Evolutionary conservation across 192 early-diverging fungal species (phyloP).

Genomic region (Coemansia sp.): DNA sequence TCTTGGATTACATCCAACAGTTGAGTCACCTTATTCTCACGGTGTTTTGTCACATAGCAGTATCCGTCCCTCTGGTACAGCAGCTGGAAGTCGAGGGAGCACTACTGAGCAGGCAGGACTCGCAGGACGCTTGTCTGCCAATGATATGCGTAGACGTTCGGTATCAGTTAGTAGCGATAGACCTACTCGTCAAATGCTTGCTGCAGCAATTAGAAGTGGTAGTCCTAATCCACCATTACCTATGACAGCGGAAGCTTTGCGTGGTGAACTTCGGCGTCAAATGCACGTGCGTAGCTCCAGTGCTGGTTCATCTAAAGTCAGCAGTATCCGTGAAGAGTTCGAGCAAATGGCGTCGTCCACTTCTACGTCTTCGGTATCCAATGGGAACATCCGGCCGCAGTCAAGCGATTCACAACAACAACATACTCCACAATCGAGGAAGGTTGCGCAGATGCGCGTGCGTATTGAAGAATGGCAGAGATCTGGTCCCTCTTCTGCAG

Average conservation of each 20-base stretch:
- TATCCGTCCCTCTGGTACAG: conserved; percentile 1
- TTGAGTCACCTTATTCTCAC: conserved; percentile 33
- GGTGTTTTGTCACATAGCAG: conserved; percentile 23
- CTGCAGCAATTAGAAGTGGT: neutral
- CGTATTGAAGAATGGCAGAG: conserved; percentile 54
- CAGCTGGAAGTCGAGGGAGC: neutral
- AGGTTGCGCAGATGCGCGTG: conserved; percentile 46
- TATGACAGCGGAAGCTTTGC: conserved; percentile 6
- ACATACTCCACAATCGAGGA: conserved; percentile 33
- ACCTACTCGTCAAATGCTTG: neutral
- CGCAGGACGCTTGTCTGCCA: neutral
- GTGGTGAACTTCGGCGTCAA: conserved; percentile 3
- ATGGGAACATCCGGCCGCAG: conserved; percentile 1
- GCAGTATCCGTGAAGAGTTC: conserved; percentile 47
- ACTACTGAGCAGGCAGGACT: neutral
- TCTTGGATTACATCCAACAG: conserved; percentile 43
- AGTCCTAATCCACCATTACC: neutral
- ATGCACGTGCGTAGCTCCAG: conserved; percentile 42
- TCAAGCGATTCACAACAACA: neutral
- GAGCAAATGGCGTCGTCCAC: conserved; percentile 31
- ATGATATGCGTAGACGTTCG: conserved; percentile 18
- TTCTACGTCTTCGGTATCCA: neutral
- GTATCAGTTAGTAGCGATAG: conserved; percentile 16
- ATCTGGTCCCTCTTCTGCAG: conserved; percentile 9
- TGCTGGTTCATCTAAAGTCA: conserved; percentile 44